These are phyloP conservation scores for Gnetum montanum DNA, from an alignment of 75 land plant species.

Conservation along the genomic window DNA sequence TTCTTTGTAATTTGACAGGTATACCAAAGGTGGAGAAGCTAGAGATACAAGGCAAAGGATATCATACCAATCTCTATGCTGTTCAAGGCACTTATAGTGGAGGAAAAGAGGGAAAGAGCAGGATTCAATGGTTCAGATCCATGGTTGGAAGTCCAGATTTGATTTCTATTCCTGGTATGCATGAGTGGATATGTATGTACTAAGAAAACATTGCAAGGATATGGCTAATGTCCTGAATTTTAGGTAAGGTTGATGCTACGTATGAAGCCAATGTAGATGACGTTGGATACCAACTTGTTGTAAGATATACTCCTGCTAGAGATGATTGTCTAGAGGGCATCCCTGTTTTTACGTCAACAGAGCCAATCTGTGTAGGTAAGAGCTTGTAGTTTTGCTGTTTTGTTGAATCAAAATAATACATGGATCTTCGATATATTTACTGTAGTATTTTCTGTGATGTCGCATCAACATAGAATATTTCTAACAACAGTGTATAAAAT, in stretches of 20 bases:
- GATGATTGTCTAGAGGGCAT: slow-evolving; percentile 94
- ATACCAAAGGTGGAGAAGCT: slow-evolving; percentile 77
- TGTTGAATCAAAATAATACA: too few species aligned
- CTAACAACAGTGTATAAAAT: too few species aligned
- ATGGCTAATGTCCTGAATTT: slow-evolving; percentile 13
- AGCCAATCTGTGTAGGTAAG: slow-evolving; percentile 86
- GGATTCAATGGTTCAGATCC: slow-evolving; percentile 92
- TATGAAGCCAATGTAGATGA: slow-evolving; percentile 99
- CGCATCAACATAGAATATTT: too few species aligned
- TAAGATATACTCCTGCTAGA: slow-evolving; percentile 83
- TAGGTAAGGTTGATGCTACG: slow-evolving; percentile 89
- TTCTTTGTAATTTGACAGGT: slow-evolving; percentile 32
- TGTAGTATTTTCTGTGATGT: too few species aligned
- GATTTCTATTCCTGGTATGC: slow-evolving; percentile 85
- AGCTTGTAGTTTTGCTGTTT: not conserved
- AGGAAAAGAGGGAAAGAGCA: slow-evolving; percentile 94
- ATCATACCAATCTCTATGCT: slow-evolving; percentile 93
- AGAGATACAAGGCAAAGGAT: slow-evolving; percentile 96
- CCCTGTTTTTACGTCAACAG: slow-evolving; percentile 88
- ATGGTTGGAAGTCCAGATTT: slow-evolving; percentile 99
- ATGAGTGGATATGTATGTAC: too few species aligned
- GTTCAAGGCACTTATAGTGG: slow-evolving; percentile 88
- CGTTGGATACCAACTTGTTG: slow-evolving; percentile 92
- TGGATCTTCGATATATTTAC: too few species aligned
- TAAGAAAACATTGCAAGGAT: not conserved